These are phyloP conservation scores for Arthroderma sp. DNA, from an alignment of 2,329 filamentous ascomycete genomes.

Conservation along the genomic window DNA sequence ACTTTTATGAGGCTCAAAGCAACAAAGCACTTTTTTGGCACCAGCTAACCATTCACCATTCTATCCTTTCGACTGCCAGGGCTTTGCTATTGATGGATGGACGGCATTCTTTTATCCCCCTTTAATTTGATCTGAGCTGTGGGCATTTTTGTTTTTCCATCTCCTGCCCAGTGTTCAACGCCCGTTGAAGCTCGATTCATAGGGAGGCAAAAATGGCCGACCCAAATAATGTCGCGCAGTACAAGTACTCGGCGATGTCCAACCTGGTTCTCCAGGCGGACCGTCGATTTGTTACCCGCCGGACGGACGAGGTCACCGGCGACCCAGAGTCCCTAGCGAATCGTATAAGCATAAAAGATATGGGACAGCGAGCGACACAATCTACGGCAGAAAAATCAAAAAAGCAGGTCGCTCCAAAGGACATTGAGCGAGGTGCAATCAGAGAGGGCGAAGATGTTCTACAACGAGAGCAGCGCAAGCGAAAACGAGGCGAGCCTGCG, in stretches of 20 bases:
- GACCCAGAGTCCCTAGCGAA: conserved; percentile 96
- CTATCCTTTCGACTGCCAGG: too few species aligned
- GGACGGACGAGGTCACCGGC: conserved; percentile 87
- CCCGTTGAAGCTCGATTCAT: too few species aligned
- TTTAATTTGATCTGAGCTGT: too few species aligned
- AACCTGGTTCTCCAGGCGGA: conserved; percentile 99
- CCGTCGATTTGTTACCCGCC: conserved; percentile 82
- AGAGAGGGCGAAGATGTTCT: conserved; percentile 74
- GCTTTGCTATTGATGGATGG: too few species aligned
- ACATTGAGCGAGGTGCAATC: conserved; percentile 61
- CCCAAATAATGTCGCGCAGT: conserved; percentile 71
- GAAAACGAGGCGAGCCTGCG: conserved; percentile 60
- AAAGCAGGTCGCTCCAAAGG: conserved; percentile 53
- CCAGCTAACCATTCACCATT: too few species aligned
- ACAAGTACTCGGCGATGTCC: conserved; percentile 99
- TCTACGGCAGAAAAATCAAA: conserved; percentile 71
- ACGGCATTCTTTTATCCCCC: too few species aligned
- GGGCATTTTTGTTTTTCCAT: too few species aligned
- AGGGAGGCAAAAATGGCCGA: conserved; percentile 49
- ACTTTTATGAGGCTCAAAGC: too few species aligned
- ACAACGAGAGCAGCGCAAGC: conserved; percentile 71
- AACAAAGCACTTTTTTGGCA: too few species aligned
- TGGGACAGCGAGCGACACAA: conserved; percentile 73
- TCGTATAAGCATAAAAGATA: conserved; percentile 82
- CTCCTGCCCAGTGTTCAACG: too few species aligned